phyloP scores from a whole-genome alignment of 2,329 filamentous ascomycete genomes.

The Aaosphaeria arxii region DNA sequence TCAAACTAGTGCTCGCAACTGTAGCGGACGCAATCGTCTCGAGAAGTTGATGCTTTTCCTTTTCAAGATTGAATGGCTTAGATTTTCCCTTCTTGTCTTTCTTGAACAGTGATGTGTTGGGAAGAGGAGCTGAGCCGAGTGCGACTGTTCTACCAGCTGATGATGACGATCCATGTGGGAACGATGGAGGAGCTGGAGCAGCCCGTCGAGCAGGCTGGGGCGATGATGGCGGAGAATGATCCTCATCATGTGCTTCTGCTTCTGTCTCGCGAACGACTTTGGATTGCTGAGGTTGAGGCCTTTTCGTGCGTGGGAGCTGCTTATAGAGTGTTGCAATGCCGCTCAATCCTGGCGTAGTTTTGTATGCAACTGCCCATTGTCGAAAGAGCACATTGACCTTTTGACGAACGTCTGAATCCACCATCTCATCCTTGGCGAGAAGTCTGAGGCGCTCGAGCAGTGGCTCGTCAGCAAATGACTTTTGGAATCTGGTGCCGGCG shows the following conservation, averaged over 20 bases:
- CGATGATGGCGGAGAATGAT: slow-evolving; percentile 26
- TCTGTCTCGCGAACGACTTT: slow-evolving; percentile 80
- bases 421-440: slow-evolving; percentile 78
- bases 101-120: slow-evolving; percentile 51
- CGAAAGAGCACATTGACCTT: slow-evolving; percentile 86
- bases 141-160: slow-evolving; percentile 23
- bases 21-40: slow-evolving; percentile 85
- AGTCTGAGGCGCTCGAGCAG: slow-evolving; percentile 87
- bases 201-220: slow-evolving; percentile 24
- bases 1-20: slow-evolving; percentile 85
- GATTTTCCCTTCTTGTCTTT: slow-evolving; percentile 53
- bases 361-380: slow-evolving; percentile 82
- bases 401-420: slow-evolving; percentile 79
- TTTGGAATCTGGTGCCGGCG: slow-evolving; percentile 81
- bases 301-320: slow-evolving; percentile 59
- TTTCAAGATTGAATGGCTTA: slow-evolving; percentile 76
- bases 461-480: slow-evolving; percentile 84
- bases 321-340: slow-evolving; percentile 76
- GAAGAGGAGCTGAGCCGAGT: slow-evolving; percentile 32
- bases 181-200: slow-evolving; percentile 21
- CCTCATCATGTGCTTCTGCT: slow-evolving; percentile 68
- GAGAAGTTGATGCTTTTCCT: slow-evolving; percentile 84
- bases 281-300: slow-evolving; percentile 68
- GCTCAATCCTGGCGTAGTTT: slow-evolving; percentile 74
- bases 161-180: slow-evolving; percentile 25